Evolutionary conservation across 2,329 filamentous ascomycete genomes (phyloP), one percentile per base, ranked within the genome.

Genomic region (Colletotrichum melonis): DNA sequence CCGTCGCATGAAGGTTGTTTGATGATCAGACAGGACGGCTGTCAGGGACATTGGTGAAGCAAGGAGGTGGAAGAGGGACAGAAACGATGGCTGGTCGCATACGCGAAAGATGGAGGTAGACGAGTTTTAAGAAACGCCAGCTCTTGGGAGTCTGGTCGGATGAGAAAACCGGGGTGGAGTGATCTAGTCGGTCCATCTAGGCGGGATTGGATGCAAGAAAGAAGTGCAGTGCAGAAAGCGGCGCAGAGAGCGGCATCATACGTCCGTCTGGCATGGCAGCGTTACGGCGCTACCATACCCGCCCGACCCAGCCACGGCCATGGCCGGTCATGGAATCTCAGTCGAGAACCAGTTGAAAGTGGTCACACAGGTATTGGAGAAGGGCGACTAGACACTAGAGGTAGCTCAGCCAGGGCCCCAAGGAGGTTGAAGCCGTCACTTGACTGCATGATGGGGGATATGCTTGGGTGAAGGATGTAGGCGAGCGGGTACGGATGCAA

Each of bases 1-100:
- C 62, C 73, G 78, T 80, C 76, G 78, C 78, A 80, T 81, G 74
- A 79, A 78, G 69, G 64, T 75, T 76, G 78, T 77, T 78, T 78
- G 80, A 76, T 80, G 81, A 83, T 83, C 81, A 83, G 78, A 82
- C 82, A 78, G 74, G 78, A 77, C 74, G 78, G 67, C 55, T 68
- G 75, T 72, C 75, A 75, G 74, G 74, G 73, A 75, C 74, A 62
- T 67, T 72, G 69, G 76, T 79, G 78, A 74, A 59, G 72, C 65
- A 76, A 65, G 77, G 68, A 78, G 77, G 81, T 80, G 79, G 77
- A 78, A 77, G 75, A 76, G 77, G 78, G 76, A 78, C 63, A 71
- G 70, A 65, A 72, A 67, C 63, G 30, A 46, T 57, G 54, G 68
- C 42, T 59, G 42, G 63, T n/a, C 46, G 38, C 63, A 67, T 52